A percentile compares a stretch with the other conserved stretches of the same genome.
Conservation (phyloP, 352 stramenopile genomes). For the Aphanomyces euteiches region DNA sequence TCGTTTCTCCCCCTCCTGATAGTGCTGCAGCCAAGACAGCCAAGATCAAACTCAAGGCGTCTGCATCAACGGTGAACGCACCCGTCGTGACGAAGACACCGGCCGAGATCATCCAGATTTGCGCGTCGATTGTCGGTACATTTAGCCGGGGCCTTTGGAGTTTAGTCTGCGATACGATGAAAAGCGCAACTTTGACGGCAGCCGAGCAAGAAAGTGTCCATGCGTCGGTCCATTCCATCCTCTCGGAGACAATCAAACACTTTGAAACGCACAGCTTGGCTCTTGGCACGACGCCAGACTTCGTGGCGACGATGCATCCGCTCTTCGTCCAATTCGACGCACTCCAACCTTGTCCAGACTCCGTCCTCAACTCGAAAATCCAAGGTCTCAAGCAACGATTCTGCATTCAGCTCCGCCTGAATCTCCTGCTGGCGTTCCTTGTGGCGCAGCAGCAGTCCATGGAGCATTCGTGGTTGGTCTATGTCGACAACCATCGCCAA, state of each 20-base stretch:
- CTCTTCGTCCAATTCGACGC: constrained; percentile 62
- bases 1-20: constrained; percentile 14
- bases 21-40: background rate
- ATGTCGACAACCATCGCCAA: background rate
- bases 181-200: constrained; percentile 51
- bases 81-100: constrained; percentile 20
- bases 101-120: constrained; percentile 50
- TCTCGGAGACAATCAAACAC: constrained; percentile 47
- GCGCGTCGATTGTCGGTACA: constrained; percentile 48
- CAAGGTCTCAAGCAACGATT: constrained; percentile 55
- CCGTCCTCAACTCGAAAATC: constrained; percentile 64
- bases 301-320: constrained; percentile 58
- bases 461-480: background rate
- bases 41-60: constrained; percentile 8
- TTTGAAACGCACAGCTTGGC: constrained; percentile 50
- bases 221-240: constrained; percentile 51
- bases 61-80: background rate
- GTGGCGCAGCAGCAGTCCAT: background rate
- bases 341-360: constrained; percentile 60
- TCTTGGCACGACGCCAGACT: constrained; percentile 32
- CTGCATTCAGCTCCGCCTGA: constrained; percentile 56
- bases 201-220: constrained; percentile 65
- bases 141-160: constrained; percentile 68
- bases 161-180: constrained; percentile 74
- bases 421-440: constrained; percentile 55